phyloP scores from a whole-genome alignment of 2,329 filamentous ascomycete species.

The Neofusicoccum sp. region DNA sequence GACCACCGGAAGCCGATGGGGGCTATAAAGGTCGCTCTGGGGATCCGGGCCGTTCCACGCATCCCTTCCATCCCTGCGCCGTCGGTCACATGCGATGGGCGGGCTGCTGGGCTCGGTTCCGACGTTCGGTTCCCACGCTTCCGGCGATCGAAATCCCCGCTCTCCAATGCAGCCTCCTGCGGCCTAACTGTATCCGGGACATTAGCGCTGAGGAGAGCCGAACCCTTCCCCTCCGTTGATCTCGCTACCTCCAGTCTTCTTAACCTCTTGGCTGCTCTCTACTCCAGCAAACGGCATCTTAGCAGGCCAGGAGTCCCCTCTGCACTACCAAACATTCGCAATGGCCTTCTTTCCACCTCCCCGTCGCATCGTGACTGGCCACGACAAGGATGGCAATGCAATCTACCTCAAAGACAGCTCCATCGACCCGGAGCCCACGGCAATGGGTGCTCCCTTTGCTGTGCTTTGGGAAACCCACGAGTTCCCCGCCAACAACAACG shows the following conservation, averaged over 20 bases:
- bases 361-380: constrained; percentile 6
- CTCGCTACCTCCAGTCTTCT: neutral
- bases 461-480: constrained; percentile 12
- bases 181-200: neutral
- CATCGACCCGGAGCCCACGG: neutral
- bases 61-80: too few species aligned
- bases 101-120: neutral
- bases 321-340: neutral
- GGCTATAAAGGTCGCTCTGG: neutral
- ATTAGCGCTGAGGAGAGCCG: neutral
- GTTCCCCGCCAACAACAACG: constrained; percentile 7
- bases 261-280: neutral
- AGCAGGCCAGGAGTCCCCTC: too few species aligned
- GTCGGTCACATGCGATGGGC: neutral
- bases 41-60: neutral
- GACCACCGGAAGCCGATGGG: neutral
- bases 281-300: neutral
- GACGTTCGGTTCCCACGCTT: neutral
- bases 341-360: constrained; percentile 3
- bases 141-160: neutral
- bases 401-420: constrained; percentile 6
- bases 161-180: neutral
- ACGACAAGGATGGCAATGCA: constrained; percentile 2
- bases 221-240: neutral
- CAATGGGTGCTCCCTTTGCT: constrained; percentile 3